Percentiles rank a stretch among this genome's conserved stretches.
These are phyloP conservation scores for Hypoxylon sp. DNA, from an alignment of 2,329 filamentous ascomycete genomes.

Conservation along the genomic window DNA sequence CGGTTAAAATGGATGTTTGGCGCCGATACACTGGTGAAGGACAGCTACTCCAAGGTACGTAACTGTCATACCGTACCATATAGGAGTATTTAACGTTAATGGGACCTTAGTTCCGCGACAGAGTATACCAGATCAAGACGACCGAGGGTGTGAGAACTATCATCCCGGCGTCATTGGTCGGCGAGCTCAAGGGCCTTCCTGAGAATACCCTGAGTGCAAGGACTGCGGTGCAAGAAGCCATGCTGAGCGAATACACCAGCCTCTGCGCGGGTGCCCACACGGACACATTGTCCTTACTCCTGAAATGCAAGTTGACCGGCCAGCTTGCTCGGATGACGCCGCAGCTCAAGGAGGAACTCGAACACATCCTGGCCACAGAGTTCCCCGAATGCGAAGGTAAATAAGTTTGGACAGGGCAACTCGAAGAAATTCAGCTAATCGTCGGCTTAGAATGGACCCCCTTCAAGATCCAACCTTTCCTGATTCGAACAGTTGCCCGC, in stretches of 20 bases:
- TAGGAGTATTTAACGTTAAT: constrained; percentile 20
- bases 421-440: constrained; percentile 22
- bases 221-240: constrained; percentile 62
- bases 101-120: constrained; percentile 57
- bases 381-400: constrained; percentile 61
- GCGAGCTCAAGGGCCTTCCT: constrained; percentile 61
- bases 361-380: constrained; percentile 59
- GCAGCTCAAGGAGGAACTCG: constrained; percentile 60
- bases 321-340: constrained; percentile 61
- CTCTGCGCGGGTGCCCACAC: constrained; percentile 61
- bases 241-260: constrained; percentile 64
- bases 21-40: constrained; percentile 60
- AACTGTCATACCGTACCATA: not conserved
- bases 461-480: constrained; percentile 64
- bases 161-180: constrained; percentile 58
- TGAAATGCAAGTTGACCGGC: constrained; percentile 61
- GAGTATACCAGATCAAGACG: constrained; percentile 63
- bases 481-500: constrained; percentile 64
- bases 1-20: constrained; percentile 64
- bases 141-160: constrained; percentile 63
- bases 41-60: constrained; percentile 62
- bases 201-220: constrained; percentile 62
- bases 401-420: constrained; percentile 5
- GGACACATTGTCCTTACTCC: constrained; percentile 58
- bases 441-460: constrained; percentile 63